Evolutionary conservation across 2,329 filamentous ascomycete genomes (phyloP), one percentile per base, ranked within the genome.

Genomic region (Botryosphaeria dothidea): DNA sequence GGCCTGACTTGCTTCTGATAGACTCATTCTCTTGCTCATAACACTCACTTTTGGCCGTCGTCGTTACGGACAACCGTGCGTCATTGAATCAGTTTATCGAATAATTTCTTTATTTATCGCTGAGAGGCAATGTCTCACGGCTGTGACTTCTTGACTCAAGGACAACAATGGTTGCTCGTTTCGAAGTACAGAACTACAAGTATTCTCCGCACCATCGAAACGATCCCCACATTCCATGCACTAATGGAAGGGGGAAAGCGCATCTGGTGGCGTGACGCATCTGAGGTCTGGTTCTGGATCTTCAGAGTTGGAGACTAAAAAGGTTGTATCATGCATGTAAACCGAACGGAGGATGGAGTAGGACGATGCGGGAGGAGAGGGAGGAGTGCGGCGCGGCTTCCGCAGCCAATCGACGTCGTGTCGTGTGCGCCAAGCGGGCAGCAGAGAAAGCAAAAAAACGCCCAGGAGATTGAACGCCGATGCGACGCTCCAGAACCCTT

Each of bases 221-320:
- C 38, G 5, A 17, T 41, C 38, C 38, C 38, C 38, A 13, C 38
- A 8, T 41, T n/a, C 11, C 17, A 5, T 15, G 3, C 31, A 8
- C 31, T 34, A 41, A n/a, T 15, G 38, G n/a, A n/a, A 41, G 38
- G 38, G 38, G 6, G 4, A 41, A 13, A 17, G 38, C 29, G 19
- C 29, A 52, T 19, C 29, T 56, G 34, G 49, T 56, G 52, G 52
- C 52, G 52, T 56, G 52, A 56, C 41, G 31, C 52, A 56, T 56
- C 52, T 56, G 8, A 56, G 34, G 41, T 56, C 21, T 25, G 19
- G 52, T 41, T 9, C 31, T 36, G 52, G 21, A 41, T 15, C 15
- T 19, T 23, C 19, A 19, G 31, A 25, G 3, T 11, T 3, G 36
- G n/a, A 13, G 23, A 27, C 52, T 13, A 17, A 56, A 41, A 41